Base-by-base conservation (phyloP, 805 yeast species). In the Candida tammaniensis region DNA sequence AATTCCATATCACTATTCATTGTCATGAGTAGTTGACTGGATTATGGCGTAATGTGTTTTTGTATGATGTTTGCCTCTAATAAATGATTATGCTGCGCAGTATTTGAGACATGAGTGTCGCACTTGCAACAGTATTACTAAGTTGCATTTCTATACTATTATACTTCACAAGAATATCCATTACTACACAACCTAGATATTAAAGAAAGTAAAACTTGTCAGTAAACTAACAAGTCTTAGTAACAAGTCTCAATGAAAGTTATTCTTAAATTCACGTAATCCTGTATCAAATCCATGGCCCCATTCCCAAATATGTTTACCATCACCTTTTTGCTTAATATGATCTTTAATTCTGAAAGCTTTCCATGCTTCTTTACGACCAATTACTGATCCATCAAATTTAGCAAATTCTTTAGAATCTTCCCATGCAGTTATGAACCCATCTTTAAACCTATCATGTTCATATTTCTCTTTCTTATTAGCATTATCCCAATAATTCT, bases 281-380 rank as follows among this genome's bases (percentile, higher is more conserved):
- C 87, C 97, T 30, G 73, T 72, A 31, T 74, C 76, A 50, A 76
- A 88, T 0, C 96, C 97, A 47, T 83, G 94, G 17, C 82, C 87
- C 83, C 86, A 91, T 57, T 85, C 95, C 96, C 96, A 91, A 34
- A 78, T 36, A 51, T 68, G 74, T 10, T 64, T 64, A 47, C 81
- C 71, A 5, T 61, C 48, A 5, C 93, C 93, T 43, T 74, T 71
- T 6, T 58, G 52, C 8, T 57, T 45, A 15, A 76, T 49, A 55
- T 89, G 95, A 48, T 86, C 85, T 2, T 50, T 52, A 20, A 72
- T 59, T 42, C 97, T 72, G 13, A 82, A 73, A 8, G 49, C 44
- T 41, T 69, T 77, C 93, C 91, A 83, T 0, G 88, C 81, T 30
- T 70, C 69, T 17, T 70, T 49, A 43, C 96, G 73, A 1, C 98